Base-by-base conservation (phyloP, 495 filamentous ascomycete genomes). In the Oidiodendron maius region DNA sequence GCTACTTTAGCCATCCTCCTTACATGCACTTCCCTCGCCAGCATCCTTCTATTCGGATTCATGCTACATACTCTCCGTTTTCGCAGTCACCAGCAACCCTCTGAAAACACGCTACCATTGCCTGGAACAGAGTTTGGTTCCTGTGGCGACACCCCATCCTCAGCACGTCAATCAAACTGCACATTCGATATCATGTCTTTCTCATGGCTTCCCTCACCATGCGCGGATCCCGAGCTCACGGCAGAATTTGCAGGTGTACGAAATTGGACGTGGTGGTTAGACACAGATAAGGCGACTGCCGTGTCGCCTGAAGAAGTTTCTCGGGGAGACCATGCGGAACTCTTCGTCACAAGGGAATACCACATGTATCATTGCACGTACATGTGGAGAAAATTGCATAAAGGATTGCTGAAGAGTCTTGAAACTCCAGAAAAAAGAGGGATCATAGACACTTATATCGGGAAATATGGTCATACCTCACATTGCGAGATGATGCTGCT, bases 401-500 rank as follows among this genome's bases (percentile, higher is more conserved):
- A 24, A 22, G 16, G 40, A 22, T 6, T 44, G 22, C 40, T 44
- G 8, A 44, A 17, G 18, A 24, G 40, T 13, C 21, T n/a, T 6
- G 6, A 26, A 1, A 44, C 13, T 25, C 3, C 21, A 13, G 40
- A 44, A 3, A 26, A 26, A n/a, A 44, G 40, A 24, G 40, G 40
- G 20, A 17, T 44, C 4, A 24, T 44, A 13, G 40, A 25, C 30
- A 25, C 40, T 11, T 44, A 44, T 26, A 44, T 44, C 30, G 40
- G 40, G 3, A 8, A 8, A 13, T 44, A 44, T 44, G 2, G 40
- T 4, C 40, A 44, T 12, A 44, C 40, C 3, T 10, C 40, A 44
- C 40, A 44, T 44, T 44, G 40, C 20, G 40, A 44, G 40, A 44
- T 44, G 40, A 44, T 44, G 40, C 24, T 44, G 21, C 12, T 44